These are phyloP conservation scores for Diplodia sapinea DNA, from an alignment of 2,329 filamentous ascomycete species.

Conservation along the genomic window DNA sequence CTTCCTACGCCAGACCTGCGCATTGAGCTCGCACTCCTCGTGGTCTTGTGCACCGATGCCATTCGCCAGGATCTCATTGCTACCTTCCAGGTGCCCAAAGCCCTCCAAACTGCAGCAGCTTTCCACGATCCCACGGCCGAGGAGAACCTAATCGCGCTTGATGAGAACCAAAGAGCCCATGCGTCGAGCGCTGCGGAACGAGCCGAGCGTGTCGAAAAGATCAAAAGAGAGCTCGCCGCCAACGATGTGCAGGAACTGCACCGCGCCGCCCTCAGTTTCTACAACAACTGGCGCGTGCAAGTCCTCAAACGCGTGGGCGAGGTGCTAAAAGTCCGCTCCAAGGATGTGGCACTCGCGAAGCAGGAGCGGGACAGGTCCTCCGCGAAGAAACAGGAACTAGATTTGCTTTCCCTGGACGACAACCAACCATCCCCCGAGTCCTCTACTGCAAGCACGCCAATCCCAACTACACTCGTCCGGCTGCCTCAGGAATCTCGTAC, in stretches of 20 bases:
- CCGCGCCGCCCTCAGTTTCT: constrained; percentile 71
- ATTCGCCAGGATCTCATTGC: constrained; percentile 47
- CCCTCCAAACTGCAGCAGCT: not conserved
- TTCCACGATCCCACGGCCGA: constrained; percentile 2
- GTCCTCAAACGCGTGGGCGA: constrained; percentile 75
- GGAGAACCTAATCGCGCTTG: constrained; percentile 38
- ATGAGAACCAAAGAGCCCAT: constrained; percentile 36
- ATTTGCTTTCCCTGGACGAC: constrained; percentile 49
- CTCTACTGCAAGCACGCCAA: constrained; percentile 43
- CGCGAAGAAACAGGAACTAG: constrained; percentile 50
- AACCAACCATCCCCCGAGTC: constrained; percentile 33
- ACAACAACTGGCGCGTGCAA: constrained; percentile 78
- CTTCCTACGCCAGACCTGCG: constrained; percentile 52
- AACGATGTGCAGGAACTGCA: constrained; percentile 68
- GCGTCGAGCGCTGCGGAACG: constrained; percentile 32
- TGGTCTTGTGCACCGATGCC: constrained; percentile 53
- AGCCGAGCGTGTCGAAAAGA: constrained; percentile 48
- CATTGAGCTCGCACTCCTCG: constrained; percentile 52
- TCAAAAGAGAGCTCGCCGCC: constrained; percentile 52
- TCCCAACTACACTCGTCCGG: constrained; percentile 57
- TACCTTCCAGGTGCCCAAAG: constrained; percentile 38
- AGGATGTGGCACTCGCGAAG: constrained; percentile 41
- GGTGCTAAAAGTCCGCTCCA: constrained; percentile 52
- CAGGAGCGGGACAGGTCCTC: constrained; percentile 34
- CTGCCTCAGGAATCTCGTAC: constrained; percentile 66